phyloP scores from a whole-genome alignment of 164 flowering plant species.

The Brasenia schreberi region DNA sequence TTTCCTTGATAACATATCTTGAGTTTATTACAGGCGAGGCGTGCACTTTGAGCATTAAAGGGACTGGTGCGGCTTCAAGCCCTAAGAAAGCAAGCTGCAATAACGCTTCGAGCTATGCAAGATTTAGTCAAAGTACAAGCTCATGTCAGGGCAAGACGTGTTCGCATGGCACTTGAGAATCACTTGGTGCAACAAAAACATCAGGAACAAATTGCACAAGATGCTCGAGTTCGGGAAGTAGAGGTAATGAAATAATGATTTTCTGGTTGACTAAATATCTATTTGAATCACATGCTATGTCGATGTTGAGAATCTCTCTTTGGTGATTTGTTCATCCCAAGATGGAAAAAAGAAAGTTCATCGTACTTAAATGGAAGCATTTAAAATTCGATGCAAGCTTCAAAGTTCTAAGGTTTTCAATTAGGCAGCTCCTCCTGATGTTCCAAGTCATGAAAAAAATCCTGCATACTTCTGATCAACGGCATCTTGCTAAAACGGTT shows the following conservation, averaged over 20 bases:
- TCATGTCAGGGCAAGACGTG: conserved; percentile 94
- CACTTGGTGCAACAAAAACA: conserved; percentile 55
- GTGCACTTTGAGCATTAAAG: conserved; percentile 89
- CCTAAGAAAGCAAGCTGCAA: conserved; percentile 97
- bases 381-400: too few species aligned
- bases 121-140: conserved; percentile 98
- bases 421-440: too few species aligned
- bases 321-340: too few species aligned
- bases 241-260: conserved; percentile 27
- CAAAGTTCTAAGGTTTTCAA: too few species aligned
- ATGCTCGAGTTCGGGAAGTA: conserved; percentile 73
- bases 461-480: too few species aligned
- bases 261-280: too few species aligned
- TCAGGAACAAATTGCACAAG: conserved; percentile 68
- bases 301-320: too few species aligned
- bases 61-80: conserved; percentile 98
- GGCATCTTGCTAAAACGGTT: too few species aligned
- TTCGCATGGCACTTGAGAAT: conserved; percentile 83
- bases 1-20: neutral
- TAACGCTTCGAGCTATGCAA: conserved; percentile 97
- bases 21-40: conserved; percentile 55
- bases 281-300: too few species aligned
- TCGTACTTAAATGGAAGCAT: too few species aligned
- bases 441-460: too few species aligned
- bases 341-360: too few species aligned